These are phyloP conservation scores for Stachybotrys echinatus DNA, from an alignment of 2,329 filamentous ascomycete species.

Conservation along the genomic window DNA sequence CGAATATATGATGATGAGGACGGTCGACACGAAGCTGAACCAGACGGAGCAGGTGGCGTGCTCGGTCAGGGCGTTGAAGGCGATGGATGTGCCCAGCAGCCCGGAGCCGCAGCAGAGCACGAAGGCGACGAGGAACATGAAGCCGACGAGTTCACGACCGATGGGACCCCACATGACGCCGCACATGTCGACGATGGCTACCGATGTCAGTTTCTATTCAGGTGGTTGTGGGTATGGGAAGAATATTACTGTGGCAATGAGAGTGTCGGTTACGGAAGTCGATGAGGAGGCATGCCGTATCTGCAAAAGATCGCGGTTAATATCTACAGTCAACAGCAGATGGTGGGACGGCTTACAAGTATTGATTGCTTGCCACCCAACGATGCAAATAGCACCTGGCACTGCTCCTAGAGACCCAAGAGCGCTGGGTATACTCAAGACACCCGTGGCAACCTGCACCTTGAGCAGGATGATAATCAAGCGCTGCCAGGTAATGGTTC, in stretches of 20 bases:
- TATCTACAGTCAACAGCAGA: neutral
- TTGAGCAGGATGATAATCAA: slow-evolving; percentile 34
- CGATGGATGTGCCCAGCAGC: slow-evolving; percentile 7
- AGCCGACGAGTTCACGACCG: slow-evolving; percentile 16
- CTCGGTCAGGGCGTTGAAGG: slow-evolving; percentile 16
- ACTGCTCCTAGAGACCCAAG: slow-evolving; percentile 8
- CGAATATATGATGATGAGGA: slow-evolving; percentile 15
- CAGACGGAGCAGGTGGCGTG: slow-evolving; percentile 18
- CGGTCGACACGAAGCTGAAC: slow-evolving; percentile 17
- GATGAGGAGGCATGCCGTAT: slow-evolving; percentile 14
- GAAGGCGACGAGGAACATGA: slow-evolving; percentile 17
- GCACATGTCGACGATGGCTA: slow-evolving; percentile 17
- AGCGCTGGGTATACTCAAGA: slow-evolving; percentile 16
- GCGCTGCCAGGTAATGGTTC: slow-evolving; percentile 30
- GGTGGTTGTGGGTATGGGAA: neutral
- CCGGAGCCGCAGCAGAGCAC: slow-evolving; percentile 14
- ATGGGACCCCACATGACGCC: slow-evolving; percentile 15
- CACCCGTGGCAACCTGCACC: slow-evolving; percentile 18
- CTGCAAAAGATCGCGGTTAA: slow-evolving; percentile 1
- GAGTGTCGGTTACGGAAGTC: slow-evolving; percentile 19
- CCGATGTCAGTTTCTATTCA: neutral
- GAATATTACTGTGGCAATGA: slow-evolving; percentile 14
- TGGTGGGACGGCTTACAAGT: slow-evolving; percentile 13
- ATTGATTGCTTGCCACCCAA: slow-evolving; percentile 20
- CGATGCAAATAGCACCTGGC: slow-evolving; percentile 9